Percentiles rank a stretch among this genome's conserved stretches.
Evolutionary conservation across 2,329 filamentous ascomycete genomes (phyloP).

Genomic region (Amphichorda felina): DNA sequence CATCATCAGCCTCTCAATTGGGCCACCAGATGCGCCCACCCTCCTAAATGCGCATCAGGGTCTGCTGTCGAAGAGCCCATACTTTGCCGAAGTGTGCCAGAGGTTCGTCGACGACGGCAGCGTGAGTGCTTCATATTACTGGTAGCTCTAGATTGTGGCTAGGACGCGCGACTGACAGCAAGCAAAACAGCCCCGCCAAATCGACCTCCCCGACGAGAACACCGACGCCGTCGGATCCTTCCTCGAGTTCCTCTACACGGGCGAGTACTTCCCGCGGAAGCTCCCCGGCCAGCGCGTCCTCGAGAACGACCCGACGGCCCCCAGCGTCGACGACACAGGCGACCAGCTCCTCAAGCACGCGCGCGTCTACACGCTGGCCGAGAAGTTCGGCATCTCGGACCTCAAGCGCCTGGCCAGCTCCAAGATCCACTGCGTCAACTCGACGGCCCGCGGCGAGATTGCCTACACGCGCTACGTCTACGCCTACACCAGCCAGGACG

Average conservation of each 20-base stretch:
- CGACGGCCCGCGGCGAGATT: constrained; percentile 81
- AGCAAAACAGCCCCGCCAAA: constrained; percentile 41
- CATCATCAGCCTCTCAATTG: constrained; percentile 56
- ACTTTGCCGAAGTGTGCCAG: constrained; percentile 52
- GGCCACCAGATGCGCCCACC: constrained; percentile 40
- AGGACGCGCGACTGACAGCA: not conserved
- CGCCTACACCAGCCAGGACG: constrained; percentile 57
- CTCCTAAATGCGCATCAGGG: constrained; percentile 70
- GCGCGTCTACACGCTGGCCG: constrained; percentile 77
- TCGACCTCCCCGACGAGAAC: constrained; percentile 43
- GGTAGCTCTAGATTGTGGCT: too few relatives aligned
- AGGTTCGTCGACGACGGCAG: constrained; percentile 48
- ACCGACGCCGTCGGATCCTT: constrained; percentile 23
- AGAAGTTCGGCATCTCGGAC: constrained; percentile 56
- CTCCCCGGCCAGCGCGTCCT: constrained; percentile 51
- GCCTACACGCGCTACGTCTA: constrained; percentile 88
- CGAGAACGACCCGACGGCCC: constrained; percentile 54
- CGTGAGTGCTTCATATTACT: constrained; percentile 30
- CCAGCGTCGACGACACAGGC: constrained; percentile 63
- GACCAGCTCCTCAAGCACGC: constrained; percentile 80
- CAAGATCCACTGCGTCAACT: constrained; percentile 88
- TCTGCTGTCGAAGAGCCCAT: constrained; percentile 63
- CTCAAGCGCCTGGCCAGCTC: constrained; percentile 69
- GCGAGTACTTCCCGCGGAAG: constrained; percentile 59
- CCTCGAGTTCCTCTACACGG: constrained; percentile 28